Conservation (phyloP, 140 eudicot genomes). For the Anethum foeniculum region DNA sequence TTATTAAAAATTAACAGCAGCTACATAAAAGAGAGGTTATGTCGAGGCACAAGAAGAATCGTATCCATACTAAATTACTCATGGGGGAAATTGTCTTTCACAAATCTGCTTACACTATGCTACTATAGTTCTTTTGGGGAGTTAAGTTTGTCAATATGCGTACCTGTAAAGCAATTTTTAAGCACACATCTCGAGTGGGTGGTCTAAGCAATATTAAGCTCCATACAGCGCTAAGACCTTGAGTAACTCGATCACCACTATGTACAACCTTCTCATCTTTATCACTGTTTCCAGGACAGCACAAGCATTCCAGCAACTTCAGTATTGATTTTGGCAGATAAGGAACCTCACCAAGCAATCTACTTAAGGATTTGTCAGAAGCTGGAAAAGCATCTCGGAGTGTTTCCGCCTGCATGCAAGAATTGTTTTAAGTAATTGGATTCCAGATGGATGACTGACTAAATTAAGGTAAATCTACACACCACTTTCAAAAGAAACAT, state of each 20-base stretch:
- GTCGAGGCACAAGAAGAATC: neutral
- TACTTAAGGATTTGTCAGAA: conserved; percentile 77
- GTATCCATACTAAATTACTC: neutral
- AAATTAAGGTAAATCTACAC: conserved; percentile 15
- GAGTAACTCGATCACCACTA: conserved; percentile 87
- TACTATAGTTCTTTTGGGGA: neutral
- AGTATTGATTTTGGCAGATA: conserved; percentile 74
- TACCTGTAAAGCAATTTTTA: conserved; percentile 83
- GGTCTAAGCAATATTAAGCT: conserved; percentile 84
- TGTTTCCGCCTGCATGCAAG: conserved; percentile 71
- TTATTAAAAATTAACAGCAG: neutral
- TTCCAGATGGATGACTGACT: neutral
- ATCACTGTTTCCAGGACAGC: conserved; percentile 69
- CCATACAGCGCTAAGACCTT: conserved; percentile 95
- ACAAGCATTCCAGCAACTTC: conserved; percentile 67
- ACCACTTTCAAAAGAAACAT: conserved; percentile 91
- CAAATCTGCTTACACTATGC: neutral
- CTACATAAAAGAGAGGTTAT: neutral
- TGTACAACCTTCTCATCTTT: conserved; percentile 58
- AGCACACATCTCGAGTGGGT: conserved; percentile 66
- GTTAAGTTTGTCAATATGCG: neutral
- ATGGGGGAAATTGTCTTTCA: neutral
- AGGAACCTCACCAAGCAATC: conserved; percentile 87
- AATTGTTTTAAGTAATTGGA: conserved; percentile 8
- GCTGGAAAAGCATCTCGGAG: conserved; percentile 90